Evolutionary conservation across 2,329 filamentous ascomycete species (phyloP), one percentile per base, ranked within the genome.

Genomic region (Hymenoscyphus occultus): DNA sequence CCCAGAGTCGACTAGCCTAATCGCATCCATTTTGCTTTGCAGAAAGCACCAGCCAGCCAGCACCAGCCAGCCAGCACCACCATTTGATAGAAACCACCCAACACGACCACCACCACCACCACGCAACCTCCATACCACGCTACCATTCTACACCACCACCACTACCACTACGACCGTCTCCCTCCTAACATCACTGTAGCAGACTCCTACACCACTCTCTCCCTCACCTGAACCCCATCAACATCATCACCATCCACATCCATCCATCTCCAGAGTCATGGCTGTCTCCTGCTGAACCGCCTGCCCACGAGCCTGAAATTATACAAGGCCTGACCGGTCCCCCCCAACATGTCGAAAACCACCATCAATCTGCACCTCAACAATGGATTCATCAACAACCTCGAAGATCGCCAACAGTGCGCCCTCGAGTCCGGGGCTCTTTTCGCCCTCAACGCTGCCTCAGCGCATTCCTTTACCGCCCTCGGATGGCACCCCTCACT

Each of bases 361-460:
- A 63, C 54, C 62, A 54, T 59, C 58, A 31, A 61, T 40, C 62
- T 63, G 65, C 39, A 59, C 56, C 63, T 67, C 69, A 72, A 73
- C 68, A 71, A 75, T 76, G 74, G 74, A 76, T 72, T 62, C 66
- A 66, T 64, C 64, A 63, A 63, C 61, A 32, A 54, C 64, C 57
- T 67, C 66, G 64, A 72, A 67, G 67, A 72, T 71, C 28, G 80
- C 83, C 66, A 80, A 76, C 73, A 86, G 81, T 77, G 87, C 86
- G 12, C 85, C 86, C 31, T 86, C 86, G 61, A 88, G 86, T 35
- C 84, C 86, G 0, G 85, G 86, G 32, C 82, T 88, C 65, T 88
- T 86, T 78, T 86, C 81, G 70, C 84, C 86, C 48, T 76, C 64
- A 73, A 77, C 80, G 32, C 78, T 67, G 60, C 69, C 69, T 13